Conservation (phyloP, 768 basidiomycete species). For the Crucibulum laeve region DNA sequence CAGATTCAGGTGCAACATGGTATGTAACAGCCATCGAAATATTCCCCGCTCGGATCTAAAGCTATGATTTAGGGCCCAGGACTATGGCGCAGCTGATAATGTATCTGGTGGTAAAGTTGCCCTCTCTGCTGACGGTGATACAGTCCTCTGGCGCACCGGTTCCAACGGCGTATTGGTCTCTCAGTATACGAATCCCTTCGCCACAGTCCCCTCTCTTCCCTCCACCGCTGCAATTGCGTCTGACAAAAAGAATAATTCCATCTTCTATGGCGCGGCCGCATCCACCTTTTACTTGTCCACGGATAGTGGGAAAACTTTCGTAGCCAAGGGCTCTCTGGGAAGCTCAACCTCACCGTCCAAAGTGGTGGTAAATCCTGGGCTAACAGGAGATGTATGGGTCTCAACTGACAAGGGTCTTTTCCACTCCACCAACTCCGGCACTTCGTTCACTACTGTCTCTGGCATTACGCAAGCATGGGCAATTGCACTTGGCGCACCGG, state of each 20-base stretch:
- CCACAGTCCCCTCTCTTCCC: constrained; percentile 47
- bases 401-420: constrained; percentile 53
- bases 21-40: constrained; percentile 9
- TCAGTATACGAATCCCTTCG: constrained; percentile 43
- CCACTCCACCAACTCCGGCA: constrained; percentile 51
- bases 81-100: constrained; percentile 50
- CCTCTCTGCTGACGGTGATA: constrained; percentile 49
- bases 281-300: constrained; percentile 57
- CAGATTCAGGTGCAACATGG: constrained; percentile 51
- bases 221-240: constrained; percentile 53
- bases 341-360: constrained; percentile 44
- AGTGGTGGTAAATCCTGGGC: constrained; percentile 48
- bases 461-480: constrained; percentile 51
- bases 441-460: constrained; percentile 41
- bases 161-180: constrained; percentile 49
- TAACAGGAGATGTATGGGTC: constrained; percentile 62
- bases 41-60: not conserved
- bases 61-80: constrained; percentile 30
- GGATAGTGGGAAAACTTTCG: constrained; percentile 52
- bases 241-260: constrained; percentile 51
- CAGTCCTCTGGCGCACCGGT: constrained; percentile 53
- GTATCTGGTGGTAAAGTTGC: constrained; percentile 39
- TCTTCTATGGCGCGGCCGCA: constrained; percentile 58
- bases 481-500: constrained; percentile 53
- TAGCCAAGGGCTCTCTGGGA: constrained; percentile 36